phyloP scores from a whole-genome alignment of 495 filamentous ascomycete species.

The Penicillium fimorum region DNA sequence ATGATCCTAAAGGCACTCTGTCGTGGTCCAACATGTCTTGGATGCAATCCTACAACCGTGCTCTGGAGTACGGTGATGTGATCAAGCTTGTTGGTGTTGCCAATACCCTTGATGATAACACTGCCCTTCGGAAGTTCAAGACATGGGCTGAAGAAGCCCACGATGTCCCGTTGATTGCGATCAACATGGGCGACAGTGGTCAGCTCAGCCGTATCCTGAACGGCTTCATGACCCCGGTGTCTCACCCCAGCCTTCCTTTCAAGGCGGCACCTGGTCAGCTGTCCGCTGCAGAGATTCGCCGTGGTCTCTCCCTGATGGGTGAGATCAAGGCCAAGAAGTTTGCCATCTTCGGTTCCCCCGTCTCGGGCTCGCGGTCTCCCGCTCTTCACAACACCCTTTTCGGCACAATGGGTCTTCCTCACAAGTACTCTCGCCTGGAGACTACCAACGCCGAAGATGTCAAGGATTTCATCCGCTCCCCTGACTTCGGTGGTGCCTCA shows the following conservation, averaged over 20 bases:
- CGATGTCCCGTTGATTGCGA: slow-evolving; percentile 78
- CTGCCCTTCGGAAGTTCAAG: slow-evolving; percentile 79
- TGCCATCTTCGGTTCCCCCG: slow-evolving; percentile 83
- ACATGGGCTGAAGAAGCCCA: slow-evolving; percentile 67
- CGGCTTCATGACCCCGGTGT: slow-evolving; percentile 91
- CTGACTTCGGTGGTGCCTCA: slow-evolving; percentile 86
- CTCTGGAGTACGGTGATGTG: slow-evolving; percentile 81
- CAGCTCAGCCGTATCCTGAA: slow-evolving; percentile 90
- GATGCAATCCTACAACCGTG: slow-evolving; percentile 83
- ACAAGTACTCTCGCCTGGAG: slow-evolving; percentile 79
- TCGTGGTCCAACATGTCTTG: slow-evolving; percentile 89
- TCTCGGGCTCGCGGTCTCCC: slow-evolving; percentile 76
- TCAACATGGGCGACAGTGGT: slow-evolving; percentile 91
- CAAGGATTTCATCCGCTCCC: slow-evolving; percentile 61
- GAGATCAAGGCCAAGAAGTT: slow-evolving; percentile 75
- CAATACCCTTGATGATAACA: slow-evolving; percentile 77
- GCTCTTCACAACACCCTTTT: slow-evolving; percentile 89
- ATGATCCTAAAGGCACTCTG: slow-evolving; percentile 75
- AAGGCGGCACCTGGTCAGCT: slow-evolving; percentile 95
- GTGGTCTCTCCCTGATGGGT: slow-evolving; percentile 72
- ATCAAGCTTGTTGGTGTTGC: slow-evolving; percentile 94
- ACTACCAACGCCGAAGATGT: slow-evolving; percentile 66
- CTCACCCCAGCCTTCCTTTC: slow-evolving; percentile 82
- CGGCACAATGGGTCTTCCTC: slow-evolving; percentile 73
- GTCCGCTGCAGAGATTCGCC: slow-evolving; percentile 84